Evolutionary conservation across 371 early-diverging fungal species (phyloP), one percentile per base, ranked within the genome.

Genomic region (Lichtheimia hyalospora): DNA sequence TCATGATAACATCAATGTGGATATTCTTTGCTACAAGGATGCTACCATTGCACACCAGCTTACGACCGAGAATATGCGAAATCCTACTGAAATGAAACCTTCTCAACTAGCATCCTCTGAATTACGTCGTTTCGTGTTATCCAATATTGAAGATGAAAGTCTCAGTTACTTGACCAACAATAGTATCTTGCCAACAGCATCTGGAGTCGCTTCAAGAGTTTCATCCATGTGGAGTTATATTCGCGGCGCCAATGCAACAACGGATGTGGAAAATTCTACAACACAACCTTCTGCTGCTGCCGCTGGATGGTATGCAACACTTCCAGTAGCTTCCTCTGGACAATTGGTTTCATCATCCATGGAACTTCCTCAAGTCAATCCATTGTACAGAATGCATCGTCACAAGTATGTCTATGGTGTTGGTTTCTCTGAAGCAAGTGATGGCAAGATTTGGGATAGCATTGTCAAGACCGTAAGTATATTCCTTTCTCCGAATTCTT

Each of bases 321-420:
- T 34, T 8, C 69, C 75, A 15, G 49, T 62, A 1, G 69, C 71
- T n/a, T 52, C 59, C 0, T 67, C 43, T 50, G 60, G 62, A 27
- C 63, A 64, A 8, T 23, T 67, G 24, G 64, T 67, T 20, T 67
- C 61, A 16, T 62, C 76, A 15, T 63, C 67, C 0, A 54, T 90
- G 6, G 92, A 92, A 62, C 63, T 89, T 34, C 87, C 89, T 13
- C 73, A 80, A 39, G 80, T 92, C 64, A 88, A 89, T 62, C 89
- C 89, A 0, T 60, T 67, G 28, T 84, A 74, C 34, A 71, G 68
- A 25, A 67, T 76, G 56, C 58, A 66, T 42, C 76, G 76, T 4
- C 82, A 91, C 69, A 83, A 77, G 21, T 89, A 78, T 62, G 70
- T 88, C 41, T 92, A 89, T 69, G 89, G 89, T 7, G 71, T 92